phyloP scores from a whole-genome alignment of 148 eudicot genomes.

The Pouteria glomerata region DNA sequence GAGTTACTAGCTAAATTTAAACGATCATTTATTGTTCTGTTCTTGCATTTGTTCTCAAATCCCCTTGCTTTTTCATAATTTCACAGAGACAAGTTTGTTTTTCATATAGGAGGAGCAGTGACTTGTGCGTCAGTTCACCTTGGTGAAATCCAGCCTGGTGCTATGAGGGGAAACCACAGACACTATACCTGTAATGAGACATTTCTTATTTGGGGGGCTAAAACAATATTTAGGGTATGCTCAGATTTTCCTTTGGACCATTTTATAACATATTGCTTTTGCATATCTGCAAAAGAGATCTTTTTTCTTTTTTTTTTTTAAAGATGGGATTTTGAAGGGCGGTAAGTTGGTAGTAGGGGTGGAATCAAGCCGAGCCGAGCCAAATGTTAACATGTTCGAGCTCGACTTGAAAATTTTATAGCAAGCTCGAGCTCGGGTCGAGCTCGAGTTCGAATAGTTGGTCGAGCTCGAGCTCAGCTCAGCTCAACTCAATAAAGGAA shows the following conservation, averaged over 20 bases:
- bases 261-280: neutral
- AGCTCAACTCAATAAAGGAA: no score
- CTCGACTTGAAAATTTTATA: no score
- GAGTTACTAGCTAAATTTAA: no score
- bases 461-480: no score
- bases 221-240: constrained; percentile 77
- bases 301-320: no score
- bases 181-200: constrained; percentile 88
- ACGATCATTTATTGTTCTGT: no score
- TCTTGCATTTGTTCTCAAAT: neutral
- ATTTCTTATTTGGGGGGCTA: constrained; percentile 89
- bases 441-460: no score
- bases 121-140: constrained; percentile 69
- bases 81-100: neutral
- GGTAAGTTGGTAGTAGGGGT: no score
- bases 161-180: constrained; percentile 83
- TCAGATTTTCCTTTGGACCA: neutral
- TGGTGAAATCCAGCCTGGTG: constrained; percentile 85
- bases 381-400: no score
- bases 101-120: constrained; percentile 64
- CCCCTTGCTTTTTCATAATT: neutral
- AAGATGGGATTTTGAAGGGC: no score
- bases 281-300: neutral
- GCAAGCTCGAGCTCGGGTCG: no score
- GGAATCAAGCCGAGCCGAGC: no score